Conservation (phyloP, 2,329 filamentous ascomycete genomes). For the Cladosporium sp. region DNA sequence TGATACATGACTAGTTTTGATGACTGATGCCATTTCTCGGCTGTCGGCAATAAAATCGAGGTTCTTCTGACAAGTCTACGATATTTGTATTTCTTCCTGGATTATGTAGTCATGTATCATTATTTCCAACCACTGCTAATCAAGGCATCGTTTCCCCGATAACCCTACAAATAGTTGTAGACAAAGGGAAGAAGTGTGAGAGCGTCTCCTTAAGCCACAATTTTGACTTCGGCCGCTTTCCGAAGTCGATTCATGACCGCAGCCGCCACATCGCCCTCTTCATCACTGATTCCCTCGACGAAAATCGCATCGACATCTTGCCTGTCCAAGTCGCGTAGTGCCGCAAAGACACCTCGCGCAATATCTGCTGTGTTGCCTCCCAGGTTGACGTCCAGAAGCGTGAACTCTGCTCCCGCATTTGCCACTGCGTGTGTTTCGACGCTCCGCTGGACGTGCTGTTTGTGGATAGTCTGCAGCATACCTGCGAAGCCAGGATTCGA, state of each 20-base stretch:
- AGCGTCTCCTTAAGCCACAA: constrained; percentile 23
- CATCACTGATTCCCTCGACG: constrained; percentile 75
- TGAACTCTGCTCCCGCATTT: constrained; percentile 22
- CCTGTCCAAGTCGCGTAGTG: constrained; percentile 80
- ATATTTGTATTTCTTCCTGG: not conserved
- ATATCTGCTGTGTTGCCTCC: constrained; percentile 71
- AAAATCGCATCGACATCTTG: constrained; percentile 79
- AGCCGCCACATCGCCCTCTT: constrained; percentile 75
- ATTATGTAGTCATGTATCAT: constrained; percentile 2
- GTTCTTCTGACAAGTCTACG: not conserved
- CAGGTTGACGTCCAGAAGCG: constrained; percentile 69
- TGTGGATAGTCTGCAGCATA: constrained; percentile 24
- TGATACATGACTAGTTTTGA: not conserved
- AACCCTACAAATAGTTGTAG: not conserved
- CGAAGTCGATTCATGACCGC: constrained; percentile 57
- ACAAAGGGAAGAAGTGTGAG: too few relatives aligned
- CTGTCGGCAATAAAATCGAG: not conserved
- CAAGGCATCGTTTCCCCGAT: not conserved
- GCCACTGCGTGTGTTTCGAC: constrained; percentile 8
- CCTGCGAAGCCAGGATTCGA: constrained; percentile 28
- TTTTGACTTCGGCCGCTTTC: constrained; percentile 48
- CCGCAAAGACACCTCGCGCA: constrained; percentile 84
- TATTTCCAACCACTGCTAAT: not conserved
- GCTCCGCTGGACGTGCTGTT: constrained; percentile 11
- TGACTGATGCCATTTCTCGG: not conserved